These are phyloP conservation scores for Suillus paluster DNA, from an alignment of 768 basidiomycete genomes.

Conservation along the genomic window DNA sequence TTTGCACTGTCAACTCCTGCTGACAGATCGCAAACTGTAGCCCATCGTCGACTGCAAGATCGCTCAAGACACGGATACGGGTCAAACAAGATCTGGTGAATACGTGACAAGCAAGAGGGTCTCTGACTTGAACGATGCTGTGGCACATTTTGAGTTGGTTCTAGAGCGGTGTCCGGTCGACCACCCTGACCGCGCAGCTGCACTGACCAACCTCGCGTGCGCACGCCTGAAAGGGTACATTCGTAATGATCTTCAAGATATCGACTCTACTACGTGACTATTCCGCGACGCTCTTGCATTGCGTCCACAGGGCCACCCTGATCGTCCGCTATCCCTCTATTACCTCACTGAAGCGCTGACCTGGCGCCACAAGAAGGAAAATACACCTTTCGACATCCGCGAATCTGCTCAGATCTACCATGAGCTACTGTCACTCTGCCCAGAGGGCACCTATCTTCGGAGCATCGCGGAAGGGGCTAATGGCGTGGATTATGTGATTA, in stretches of 20 bases:
- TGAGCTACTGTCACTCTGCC: not conserved
- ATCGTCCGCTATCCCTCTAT: not conserved
- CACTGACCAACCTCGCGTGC: conserved; percentile 18
- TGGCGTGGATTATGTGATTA: not conserved
- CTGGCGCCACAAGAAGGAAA: too few relatives aligned
- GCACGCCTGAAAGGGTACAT: not conserved
- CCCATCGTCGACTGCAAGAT: not conserved
- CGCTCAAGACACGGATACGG: not conserved
- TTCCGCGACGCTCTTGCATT: not conserved
- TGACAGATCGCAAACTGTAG: not conserved
- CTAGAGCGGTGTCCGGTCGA: conserved; percentile 9
- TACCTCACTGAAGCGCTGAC: not conserved
- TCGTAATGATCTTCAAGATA: not conserved
- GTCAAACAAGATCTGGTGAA: not conserved
- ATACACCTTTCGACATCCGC: not conserved
- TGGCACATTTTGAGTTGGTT: not conserved
- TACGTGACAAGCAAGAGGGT: not conserved
- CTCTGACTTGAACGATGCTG: not conserved
- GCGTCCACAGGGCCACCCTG: not conserved
- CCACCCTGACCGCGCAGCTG: conserved; percentile 8
- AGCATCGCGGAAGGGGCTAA: not conserved
- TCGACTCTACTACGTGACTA: not conserved
- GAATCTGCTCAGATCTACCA: not conserved
- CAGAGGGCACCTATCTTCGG: not conserved
- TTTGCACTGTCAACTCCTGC: not conserved